Evolutionary conservation across 2,329 filamentous ascomycete genomes (phyloP), one percentile per base, ranked within the genome.

Genomic region (Grosmannia serpens): DNA sequence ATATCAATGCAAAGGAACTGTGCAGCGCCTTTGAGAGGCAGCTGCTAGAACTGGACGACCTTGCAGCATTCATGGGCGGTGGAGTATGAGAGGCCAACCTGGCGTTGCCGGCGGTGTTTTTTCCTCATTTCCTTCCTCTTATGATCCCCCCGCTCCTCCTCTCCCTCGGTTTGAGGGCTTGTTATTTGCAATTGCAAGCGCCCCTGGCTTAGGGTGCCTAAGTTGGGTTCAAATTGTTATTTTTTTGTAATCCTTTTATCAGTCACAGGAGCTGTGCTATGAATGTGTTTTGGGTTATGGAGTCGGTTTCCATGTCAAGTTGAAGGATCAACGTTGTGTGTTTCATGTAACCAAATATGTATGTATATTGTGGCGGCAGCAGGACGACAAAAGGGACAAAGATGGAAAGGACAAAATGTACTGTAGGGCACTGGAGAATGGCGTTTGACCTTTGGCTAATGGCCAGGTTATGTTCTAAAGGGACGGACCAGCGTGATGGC

Each of bases 41-140:
- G 67, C 73, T 84, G 1, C 71, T 84, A 13, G 81, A 84, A 66
- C 71, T 84, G 8, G 81, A 84, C 61, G 81, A 84, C 64, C 74
- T 84, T 13, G 81, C 81, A 35, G 81, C 81, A 3, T 83, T 84
- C 57, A 84, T 84, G 81, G 81, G 81, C 24, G 81, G 81, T 24
- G 81, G 81, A 60, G 81, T 84, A 62, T 84, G 67, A 70, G 65
- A 8, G 2, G 8, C 24, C 22, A 10, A 38, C 13, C 17, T 38
- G 15, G 35, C 35, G 35, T 17, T 38, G 15, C 35, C 35, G 35
- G 15, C 35, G 35, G 2, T n/a, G 17, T 17, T 31, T 33, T 52
- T 7, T 50, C 22, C n/a, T 22, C 4, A n/a, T 27, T 15, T 50
- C 20, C 27, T n/a, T 20, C 24, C 13, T 33, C n/a, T 29, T 33